These are phyloP conservation scores for Erysimum cheiranthoides DNA, from an alignment of 345 rosid genomes.

Conservation along the genomic window DNA sequence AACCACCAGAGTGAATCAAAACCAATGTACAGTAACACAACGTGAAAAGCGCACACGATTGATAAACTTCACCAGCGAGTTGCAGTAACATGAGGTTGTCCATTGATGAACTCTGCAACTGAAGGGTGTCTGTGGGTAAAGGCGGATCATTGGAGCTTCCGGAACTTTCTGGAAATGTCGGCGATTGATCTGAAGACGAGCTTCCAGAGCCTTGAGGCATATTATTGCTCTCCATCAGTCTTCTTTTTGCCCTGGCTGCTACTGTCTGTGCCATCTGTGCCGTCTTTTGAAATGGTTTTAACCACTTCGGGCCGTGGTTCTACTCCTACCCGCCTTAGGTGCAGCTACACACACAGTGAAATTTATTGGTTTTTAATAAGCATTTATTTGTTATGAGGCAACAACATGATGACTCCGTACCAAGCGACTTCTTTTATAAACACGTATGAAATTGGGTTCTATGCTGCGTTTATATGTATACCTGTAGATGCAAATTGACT, in stretches of 20 bases:
- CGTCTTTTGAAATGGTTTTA: slow-evolving; percentile 61
- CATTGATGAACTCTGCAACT: slow-evolving; percentile 35
- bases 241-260: slow-evolving; percentile 57
- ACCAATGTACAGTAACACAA: slow-evolving; percentile 53
- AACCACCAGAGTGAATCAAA: slow-evolving; percentile 44
- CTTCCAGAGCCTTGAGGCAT: slow-evolving; percentile 48
- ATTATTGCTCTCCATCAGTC: slow-evolving; percentile 54
- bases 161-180: slow-evolving; percentile 58
- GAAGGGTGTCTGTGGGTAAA: slow-evolving; percentile 40
- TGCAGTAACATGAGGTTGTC: slow-evolving; percentile 44
- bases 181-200: slow-evolving; percentile 52
- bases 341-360: slow-evolving; percentile 62
- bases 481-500: slow-evolving; percentile 98
- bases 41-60: slow-evolving; percentile 44
- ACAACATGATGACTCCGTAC: not conserved
- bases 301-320: slow-evolving; percentile 80
- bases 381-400: slow-evolving; percentile 6
- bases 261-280: slow-evolving; percentile 51
- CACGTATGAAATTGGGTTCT: not conserved
- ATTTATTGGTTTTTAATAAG: not conserved
- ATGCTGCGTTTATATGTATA: slow-evolving; percentile 23
- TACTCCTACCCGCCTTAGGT: slow-evolving; percentile 87
- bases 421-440: not conserved
- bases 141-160: slow-evolving; percentile 58
- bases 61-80: slow-evolving; percentile 42